phyloP scores from a whole-genome alignment of 2,329 filamentous ascomycete species.

The Fusarium avenaceum region DNA sequence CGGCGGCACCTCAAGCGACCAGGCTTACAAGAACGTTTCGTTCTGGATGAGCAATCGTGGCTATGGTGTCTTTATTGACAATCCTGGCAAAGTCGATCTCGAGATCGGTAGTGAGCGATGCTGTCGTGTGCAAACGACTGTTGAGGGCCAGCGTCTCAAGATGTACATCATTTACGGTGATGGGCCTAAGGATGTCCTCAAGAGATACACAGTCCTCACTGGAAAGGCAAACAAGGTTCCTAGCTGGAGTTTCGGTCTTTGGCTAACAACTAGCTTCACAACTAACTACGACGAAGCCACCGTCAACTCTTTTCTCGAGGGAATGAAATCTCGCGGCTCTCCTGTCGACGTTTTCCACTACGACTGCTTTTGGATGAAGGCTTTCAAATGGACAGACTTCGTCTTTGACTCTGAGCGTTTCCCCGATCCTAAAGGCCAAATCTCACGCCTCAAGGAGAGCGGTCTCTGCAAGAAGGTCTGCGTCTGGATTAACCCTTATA shows the following conservation, averaged over 20 bases:
- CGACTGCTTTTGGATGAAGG: constrained; percentile 83
- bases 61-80: constrained; percentile 83
- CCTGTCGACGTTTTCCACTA: constrained; percentile 81
- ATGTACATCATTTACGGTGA: constrained; percentile 81
- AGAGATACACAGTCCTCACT: constrained; percentile 75
- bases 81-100: constrained; percentile 76
- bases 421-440: constrained; percentile 75
- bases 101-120: constrained; percentile 82
- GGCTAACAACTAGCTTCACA: constrained; percentile 82
- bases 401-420: constrained; percentile 77
- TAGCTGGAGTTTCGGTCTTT: constrained; percentile 81
- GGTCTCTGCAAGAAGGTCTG: constrained; percentile 74
- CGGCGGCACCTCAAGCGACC: constrained; percentile 76
- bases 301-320: constrained; percentile 75
- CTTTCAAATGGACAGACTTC: constrained; percentile 82
- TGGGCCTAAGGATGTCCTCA: constrained; percentile 78
- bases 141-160: constrained; percentile 77
- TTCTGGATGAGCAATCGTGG: constrained; percentile 80
- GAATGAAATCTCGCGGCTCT: constrained; percentile 74
- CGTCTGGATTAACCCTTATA: constrained; percentile 83
- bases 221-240: constrained; percentile 75
- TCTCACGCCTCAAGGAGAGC: constrained; percentile 72
- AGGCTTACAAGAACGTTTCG: constrained; percentile 79
- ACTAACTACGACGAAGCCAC: constrained; percentile 79
- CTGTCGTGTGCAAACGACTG: constrained; percentile 76